A percentile compares a stretch with the other conserved stretches of the same genome.
phyloP scores from a whole-genome alignment of 257 asterid genomes.

The Phtheirospermum japonicum region DNA sequence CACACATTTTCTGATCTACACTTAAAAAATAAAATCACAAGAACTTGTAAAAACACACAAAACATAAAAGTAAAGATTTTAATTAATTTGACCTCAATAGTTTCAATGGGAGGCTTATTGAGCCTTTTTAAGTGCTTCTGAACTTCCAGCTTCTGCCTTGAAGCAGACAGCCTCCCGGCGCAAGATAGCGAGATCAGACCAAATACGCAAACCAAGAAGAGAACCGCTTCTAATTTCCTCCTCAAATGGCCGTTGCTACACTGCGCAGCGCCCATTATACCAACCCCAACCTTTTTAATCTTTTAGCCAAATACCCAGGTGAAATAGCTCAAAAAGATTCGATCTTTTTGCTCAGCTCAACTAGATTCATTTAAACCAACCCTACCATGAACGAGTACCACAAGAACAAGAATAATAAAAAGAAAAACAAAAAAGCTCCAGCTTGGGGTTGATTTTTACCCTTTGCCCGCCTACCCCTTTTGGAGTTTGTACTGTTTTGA shows the following conservation, averaged over 20 bases:
- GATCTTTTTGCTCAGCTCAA: slow-evolving; percentile 13
- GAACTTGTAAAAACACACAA: not conserved
- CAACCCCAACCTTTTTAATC: not conserved
- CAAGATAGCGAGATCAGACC: slow-evolving; percentile 39
- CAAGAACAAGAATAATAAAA: not conserved
- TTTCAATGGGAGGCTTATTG: slow-evolving; percentile 61
- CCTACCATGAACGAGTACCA: not conserved
- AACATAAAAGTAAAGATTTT: not conserved
- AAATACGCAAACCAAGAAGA: slow-evolving; percentile 40
- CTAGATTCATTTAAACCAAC: slow-evolving; percentile 18
- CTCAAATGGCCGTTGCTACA: slow-evolving; percentile 30
- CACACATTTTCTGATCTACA: not conserved
- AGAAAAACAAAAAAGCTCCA: not conserved
- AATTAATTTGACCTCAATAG: slow-evolving; percentile 46
- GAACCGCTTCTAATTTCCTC: slow-evolving; percentile 13
- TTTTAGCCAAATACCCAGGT: slow-evolving; percentile 20
- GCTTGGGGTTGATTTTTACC: not conserved
- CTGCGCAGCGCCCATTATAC: slow-evolving; percentile 35
- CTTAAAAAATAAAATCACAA: not conserved
- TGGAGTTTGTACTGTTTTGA: not conserved
- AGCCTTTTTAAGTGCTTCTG: slow-evolving; percentile 69
- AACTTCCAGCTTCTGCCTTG: slow-evolving; percentile 62
- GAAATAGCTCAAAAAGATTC: slow-evolving; percentile 24
- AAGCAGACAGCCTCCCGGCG: slow-evolving; percentile 49
- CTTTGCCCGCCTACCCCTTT: not conserved